A percentile compares a stretch with the other conserved stretches of the same genome.
phyloP scores from a whole-genome alignment of 148 eudicot species.

The Arbutus unedo region DNA sequence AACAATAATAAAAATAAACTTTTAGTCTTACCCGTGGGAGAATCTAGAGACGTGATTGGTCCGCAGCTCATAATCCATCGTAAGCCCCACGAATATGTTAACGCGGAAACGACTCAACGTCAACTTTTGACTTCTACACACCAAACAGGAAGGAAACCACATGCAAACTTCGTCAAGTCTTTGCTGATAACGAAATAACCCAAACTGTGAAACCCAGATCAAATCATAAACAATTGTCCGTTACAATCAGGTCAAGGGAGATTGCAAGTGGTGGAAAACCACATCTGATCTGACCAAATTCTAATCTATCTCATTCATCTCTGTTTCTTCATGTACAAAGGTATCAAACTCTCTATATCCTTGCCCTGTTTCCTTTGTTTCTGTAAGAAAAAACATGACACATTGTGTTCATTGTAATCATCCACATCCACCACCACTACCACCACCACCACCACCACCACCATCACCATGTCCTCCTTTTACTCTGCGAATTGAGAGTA shows the following conservation, averaged over 20 bases:
- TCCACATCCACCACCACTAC: too few species aligned
- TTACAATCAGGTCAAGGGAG: not conserved
- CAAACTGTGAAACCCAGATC: not conserved
- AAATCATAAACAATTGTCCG: not conserved
- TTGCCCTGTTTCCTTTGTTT: not conserved
- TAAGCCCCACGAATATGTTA: not conserved
- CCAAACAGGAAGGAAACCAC: not conserved
- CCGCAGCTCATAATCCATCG: too few species aligned
- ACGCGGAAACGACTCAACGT: conserved; percentile 1
- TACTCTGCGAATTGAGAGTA: too few species aligned
- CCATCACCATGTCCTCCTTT: too few species aligned
- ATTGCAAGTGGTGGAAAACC: not conserved
- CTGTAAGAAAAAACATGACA: too few species aligned
- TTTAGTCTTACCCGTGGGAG: too few species aligned
- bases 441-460: too few species aligned
- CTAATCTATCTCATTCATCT: not conserved
- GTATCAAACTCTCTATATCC: not conserved
- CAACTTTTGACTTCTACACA: not conserved
- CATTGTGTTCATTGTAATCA: too few species aligned
- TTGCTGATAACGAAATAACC: not conserved
- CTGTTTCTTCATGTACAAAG: not conserved
- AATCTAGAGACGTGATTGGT: too few species aligned
- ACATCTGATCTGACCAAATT: not conserved
- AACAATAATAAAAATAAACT: too few species aligned
- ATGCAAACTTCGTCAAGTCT: conserved; percentile 1